Evolutionary conservation across 106 monocot genomes (phyloP).

Genomic region (Dendrobium huoshanense): DNA sequence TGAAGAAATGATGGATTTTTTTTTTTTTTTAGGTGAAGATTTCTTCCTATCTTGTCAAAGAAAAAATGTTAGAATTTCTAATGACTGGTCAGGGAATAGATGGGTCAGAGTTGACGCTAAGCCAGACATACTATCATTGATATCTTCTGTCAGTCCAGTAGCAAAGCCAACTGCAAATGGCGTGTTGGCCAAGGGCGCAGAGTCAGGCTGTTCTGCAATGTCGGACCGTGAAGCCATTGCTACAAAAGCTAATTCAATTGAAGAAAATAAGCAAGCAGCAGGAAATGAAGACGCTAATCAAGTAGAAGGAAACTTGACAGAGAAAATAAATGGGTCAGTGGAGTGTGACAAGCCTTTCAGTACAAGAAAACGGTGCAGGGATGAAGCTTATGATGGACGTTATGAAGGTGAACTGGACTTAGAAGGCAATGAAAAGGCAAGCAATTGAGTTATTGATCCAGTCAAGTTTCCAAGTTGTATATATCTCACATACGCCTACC

Average conservation of each 20-base stretch:
- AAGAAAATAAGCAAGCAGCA: constrained; percentile 6
- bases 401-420: not conserved
- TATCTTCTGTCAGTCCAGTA: constrained; percentile 26
- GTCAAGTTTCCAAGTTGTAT: not conserved
- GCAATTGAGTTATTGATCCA: not conserved
- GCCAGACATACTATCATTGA: constrained; percentile 36
- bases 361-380: constrained; percentile 11
- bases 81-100: constrained; percentile 60
- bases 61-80: constrained; percentile 52
- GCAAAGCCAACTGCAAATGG: constrained; percentile 26
- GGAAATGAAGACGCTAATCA: constrained; percentile 8
- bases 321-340: not conserved
- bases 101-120: constrained; percentile 69
- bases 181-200: constrained; percentile 20
- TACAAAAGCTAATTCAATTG: constrained; percentile 5
- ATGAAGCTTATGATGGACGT: constrained; percentile 8
- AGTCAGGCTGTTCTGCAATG: constrained; percentile 22
- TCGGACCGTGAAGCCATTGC: constrained; percentile 1
- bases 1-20: not conserved
- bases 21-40: constrained; percentile 56
- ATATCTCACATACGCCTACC: constrained; percentile 1
- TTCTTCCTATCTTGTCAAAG: constrained; percentile 37
- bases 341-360: constrained; percentile 1
- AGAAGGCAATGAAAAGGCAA: constrained; percentile 3
- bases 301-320: constrained; percentile 1